Evolutionary conservation across 768 basidiomycete species (phyloP).

Genomic region (Jaapia argillacea): DNA sequence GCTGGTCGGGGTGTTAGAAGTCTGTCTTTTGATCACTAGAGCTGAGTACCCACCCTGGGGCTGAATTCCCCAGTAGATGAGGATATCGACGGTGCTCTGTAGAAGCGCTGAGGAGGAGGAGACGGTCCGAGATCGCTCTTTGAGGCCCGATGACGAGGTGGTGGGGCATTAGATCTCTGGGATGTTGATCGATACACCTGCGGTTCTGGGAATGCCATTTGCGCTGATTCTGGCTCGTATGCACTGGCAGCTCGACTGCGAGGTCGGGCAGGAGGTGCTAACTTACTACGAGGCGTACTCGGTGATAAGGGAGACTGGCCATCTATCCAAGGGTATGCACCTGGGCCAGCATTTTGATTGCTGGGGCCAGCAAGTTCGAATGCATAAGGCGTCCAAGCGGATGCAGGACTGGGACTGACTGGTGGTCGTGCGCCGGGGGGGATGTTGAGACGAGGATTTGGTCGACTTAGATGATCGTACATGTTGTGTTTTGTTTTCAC

Average conservation of each 20-base stretch:
- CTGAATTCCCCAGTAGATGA: conserved; percentile 11
- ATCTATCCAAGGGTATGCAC: too few species aligned
- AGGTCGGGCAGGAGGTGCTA: neutral
- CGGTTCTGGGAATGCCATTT: conserved; percentile 18
- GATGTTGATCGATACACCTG: conserved; percentile 16
- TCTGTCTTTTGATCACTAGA: conserved; percentile 6
- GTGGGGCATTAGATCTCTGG: conserved; percentile 11
- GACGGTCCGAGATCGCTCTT: conserved; percentile 11
- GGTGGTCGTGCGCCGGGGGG: conserved; percentile 26
- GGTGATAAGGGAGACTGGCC: neutral
- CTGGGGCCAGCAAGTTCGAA: conserved; percentile 13
- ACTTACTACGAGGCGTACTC: neutral
- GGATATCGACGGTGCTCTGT: conserved; percentile 16
- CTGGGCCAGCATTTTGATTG: neutral
- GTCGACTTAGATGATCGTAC: conserved; percentile 9
- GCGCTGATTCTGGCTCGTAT: conserved; percentile 16
- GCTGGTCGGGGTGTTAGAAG: conserved; percentile 4
- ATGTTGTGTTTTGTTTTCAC: too few species aligned
- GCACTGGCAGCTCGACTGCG: conserved; percentile 25
- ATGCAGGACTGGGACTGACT: conserved; percentile 19
- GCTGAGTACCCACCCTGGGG: conserved; percentile 13
- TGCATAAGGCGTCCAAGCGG: conserved; percentile 20
- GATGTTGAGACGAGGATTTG: conserved; percentile 27
- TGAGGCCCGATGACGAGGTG: conserved; percentile 14
- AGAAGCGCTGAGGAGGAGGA: neutral